Base-by-base conservation (phyloP, 148 eudicot genomes). In the Heliamphora exappendiculata region DNA sequence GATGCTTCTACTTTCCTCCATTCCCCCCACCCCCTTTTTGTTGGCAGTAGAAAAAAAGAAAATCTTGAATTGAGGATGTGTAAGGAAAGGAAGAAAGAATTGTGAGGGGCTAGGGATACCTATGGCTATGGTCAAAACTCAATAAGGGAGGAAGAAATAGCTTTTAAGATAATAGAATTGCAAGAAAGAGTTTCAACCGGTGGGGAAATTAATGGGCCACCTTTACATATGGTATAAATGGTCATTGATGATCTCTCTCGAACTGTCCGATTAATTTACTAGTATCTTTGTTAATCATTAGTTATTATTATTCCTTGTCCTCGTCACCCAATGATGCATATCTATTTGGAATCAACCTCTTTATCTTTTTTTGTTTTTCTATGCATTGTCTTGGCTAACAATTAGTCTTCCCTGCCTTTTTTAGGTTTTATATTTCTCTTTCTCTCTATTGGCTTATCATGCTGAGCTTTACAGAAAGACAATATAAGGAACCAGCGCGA, bases 401-500 rank as follows among this genome's bases (percentile, higher is more conserved):
- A 39, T 69, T 67, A 20, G 19, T 12, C 63, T 60, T 75, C 71
- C 28, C 58, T 73, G 37, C 34, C 29, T 71, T 39, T 26, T 66
- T 66, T 66, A 29, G 50, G 19, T 74, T 24, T 76, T 12, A 31
- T 58, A 7, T 49, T 63, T n/a, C n/a, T 62, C 74, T 29, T 26
- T n/a, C 50, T 58, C 54, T 75, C 68, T 50, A 39, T 49, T 84
- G 74, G 42, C 75, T 77, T 72, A 71, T 36, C 2, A 36, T 17
- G 57, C 72, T 34, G 42, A 24, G 47, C 73, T 75, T 74, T 81
- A 81, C 92, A 95, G 98, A 91, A 86, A 84, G 99, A 96, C 85
- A 96, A 93, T 76, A 75, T 86, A 81, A 91, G 94, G 82, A 96
- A 96, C 74, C 99, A 96, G 83, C 99, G 99, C 63, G 99, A 96